Base-by-base conservation (phyloP, 2,329 filamentous ascomycete species). In the Penicillium sp. region DNA sequence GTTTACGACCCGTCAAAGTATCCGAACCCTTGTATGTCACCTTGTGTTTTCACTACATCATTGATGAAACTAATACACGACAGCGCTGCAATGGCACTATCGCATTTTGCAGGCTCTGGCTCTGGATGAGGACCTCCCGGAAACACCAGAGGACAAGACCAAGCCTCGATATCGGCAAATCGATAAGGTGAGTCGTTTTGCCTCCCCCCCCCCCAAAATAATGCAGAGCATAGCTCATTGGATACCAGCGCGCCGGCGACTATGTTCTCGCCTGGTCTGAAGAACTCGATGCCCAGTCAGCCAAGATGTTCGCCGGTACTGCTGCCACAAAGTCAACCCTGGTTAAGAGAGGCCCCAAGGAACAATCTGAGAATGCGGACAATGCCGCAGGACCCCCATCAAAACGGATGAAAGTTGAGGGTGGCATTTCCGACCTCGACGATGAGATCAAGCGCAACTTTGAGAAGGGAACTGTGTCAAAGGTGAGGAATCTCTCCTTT, bases 11-110 rank as follows among this genome's bases (percentile, higher is more conserved):
- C 92, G 1, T 75, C 77, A 1, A 93, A 87, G 63, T 97, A 96
- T 63, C 89, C 93, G 0, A 98, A 98, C 54, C 90, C 91, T 8
- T 66, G 73, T 73, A 60, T 54, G 71, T 42, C 33, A 10, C 23
- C 4, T n/a, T 6, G 3, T 4, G 10, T n/a, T 33, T 6, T 12
- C 41, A 8, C 13, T 23, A 4, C 28, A 7, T 2, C 20, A 2
- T 23, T 23, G 10, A 15, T 15, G 6, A 27, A 43, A 35, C 55
- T 56, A 29, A 55, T 12, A 4, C 12, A 9, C 8, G 13, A 2
- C 43, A 65, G 81, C 88, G 7, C 77, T 98, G 23, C 93, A 98
- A 72, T 98, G 92, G 91, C 93, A 97, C 73, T 98, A 97, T 75
- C 86, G 83, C 54, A 95, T 98, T 40, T 75, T 98, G 0, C 93